Evolutionary conservation across 805 yeast genomes (phyloP).

Genomic region (Kodamaea nitidulidarum): DNA sequence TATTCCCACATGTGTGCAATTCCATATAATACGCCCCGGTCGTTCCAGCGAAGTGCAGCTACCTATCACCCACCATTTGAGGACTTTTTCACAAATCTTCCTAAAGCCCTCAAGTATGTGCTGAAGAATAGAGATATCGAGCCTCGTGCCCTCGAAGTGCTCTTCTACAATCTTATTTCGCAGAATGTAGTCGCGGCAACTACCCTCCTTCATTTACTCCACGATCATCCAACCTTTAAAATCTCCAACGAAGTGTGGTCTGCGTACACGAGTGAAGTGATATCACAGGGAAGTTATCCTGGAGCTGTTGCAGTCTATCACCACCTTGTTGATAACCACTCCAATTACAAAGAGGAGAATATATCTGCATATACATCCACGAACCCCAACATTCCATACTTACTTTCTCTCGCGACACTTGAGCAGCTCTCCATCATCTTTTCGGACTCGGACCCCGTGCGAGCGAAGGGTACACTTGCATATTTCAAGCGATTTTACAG

Average conservation of each 20-base stretch:
- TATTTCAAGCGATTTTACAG: conserved; percentile 40
- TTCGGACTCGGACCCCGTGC: conserved; percentile 20
- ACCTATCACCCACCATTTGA: not conserved
- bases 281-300: conserved; percentile 20
- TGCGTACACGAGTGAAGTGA: conserved; percentile 19
- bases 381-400: conserved; percentile 26
- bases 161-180: conserved; percentile 16
- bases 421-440: conserved; percentile 28
- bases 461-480: conserved; percentile 26
- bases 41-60: no score
- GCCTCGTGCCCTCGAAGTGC: conserved; percentile 18
- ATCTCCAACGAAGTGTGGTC: conserved; percentile 37
- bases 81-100: not conserved
- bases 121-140: conserved; percentile 3
- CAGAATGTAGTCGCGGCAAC: conserved; percentile 23
- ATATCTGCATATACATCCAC: conserved; percentile 11
- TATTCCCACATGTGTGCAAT: no score
- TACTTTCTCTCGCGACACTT: conserved; percentile 25
- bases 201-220: conserved; percentile 25
- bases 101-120: conserved; percentile 7
- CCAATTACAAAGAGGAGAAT: conserved; percentile 13
- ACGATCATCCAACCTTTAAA: conserved; percentile 12
- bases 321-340: conserved; percentile 28
- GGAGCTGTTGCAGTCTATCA: conserved; percentile 36
- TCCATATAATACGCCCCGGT: no score